A percentile compares a stretch with the other conserved stretches of the same genome.
phyloP scores from a whole-genome alignment of 2,329 filamentous ascomycete species.

The Clarireedia monteithiana region DNA sequence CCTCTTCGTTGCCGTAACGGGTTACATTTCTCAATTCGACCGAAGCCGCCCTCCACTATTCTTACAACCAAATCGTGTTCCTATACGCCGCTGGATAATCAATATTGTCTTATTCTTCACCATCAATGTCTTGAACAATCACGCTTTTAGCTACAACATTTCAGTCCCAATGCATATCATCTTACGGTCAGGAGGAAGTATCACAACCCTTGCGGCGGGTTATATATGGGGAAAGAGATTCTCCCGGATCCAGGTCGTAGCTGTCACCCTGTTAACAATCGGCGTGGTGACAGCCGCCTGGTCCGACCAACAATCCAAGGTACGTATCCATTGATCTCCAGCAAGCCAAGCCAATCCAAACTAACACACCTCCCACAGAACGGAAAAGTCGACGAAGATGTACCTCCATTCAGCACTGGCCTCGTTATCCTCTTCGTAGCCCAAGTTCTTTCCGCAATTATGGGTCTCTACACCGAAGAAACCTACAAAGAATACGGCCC shows the following conservation, averaged over 20 bases:
- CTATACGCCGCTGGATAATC: constrained; percentile 74
- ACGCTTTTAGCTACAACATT: constrained; percentile 94
- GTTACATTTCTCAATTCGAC: constrained; percentile 70
- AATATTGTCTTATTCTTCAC: constrained; percentile 88
- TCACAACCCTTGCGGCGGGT: constrained; percentile 90
- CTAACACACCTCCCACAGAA: constrained; percentile 20
- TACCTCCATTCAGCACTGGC: constrained; percentile 54
- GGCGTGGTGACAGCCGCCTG: constrained; percentile 85
- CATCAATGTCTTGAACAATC: constrained; percentile 95
- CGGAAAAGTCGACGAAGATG: constrained; percentile 25
- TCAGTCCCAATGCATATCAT: constrained; percentile 97
- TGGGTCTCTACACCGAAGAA: constrained; percentile 91
- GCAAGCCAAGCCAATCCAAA: background rate
- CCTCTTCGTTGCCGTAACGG: constrained; percentile 70
- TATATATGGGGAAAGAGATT: constrained; percentile 81
- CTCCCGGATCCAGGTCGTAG: constrained; percentile 68
- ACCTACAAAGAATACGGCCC: constrained; percentile 80
- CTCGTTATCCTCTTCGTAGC: constrained; percentile 79
- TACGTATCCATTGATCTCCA: constrained; percentile 27
- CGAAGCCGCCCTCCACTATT: constrained; percentile 60
- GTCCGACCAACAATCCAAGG: constrained; percentile 82
- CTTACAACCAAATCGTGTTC: constrained; percentile 69
- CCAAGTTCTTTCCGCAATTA: constrained; percentile 83
- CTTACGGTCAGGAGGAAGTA: constrained; percentile 86
- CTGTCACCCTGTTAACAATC: constrained; percentile 74